Evolutionary conservation across 495 filamentous ascomycete genomes (phyloP).

Genomic region (Penicillium salamii): DNA sequence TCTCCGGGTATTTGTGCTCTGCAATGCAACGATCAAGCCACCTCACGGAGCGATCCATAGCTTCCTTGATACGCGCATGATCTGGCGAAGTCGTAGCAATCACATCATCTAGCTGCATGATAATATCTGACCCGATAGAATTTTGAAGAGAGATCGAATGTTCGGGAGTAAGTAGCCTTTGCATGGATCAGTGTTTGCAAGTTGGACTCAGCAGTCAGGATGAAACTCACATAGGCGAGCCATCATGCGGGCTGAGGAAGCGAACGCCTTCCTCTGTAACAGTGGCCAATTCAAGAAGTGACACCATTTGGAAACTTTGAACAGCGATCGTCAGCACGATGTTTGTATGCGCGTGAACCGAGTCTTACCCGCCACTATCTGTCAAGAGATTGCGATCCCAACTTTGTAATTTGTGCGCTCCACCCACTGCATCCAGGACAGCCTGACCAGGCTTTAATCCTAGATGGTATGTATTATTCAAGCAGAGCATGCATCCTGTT

Average conservation of each 20-base stretch:
- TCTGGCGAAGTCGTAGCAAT: slow-evolving; percentile 94
- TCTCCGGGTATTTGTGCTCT: slow-evolving; percentile 78
- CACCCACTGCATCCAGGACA: slow-evolving; percentile 79
- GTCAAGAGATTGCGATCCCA: slow-evolving; percentile 96
- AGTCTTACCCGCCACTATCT: slow-evolving; percentile 88
- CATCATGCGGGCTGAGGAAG: slow-evolving; percentile 92
- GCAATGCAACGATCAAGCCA: slow-evolving; percentile 97
- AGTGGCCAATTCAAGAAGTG: slow-evolving; percentile 85
- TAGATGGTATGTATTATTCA: slow-evolving; percentile 98
- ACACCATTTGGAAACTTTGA: slow-evolving; percentile 95
- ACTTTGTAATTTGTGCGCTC: slow-evolving; percentile 89
- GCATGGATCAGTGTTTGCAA: background rate
- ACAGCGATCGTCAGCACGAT: slow-evolving; percentile 9
- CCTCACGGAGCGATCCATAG: slow-evolving; percentile 94
- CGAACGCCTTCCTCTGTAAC: slow-evolving; percentile 95
- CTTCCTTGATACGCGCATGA: slow-evolving; percentile 78
- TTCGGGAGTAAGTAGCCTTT: slow-evolving; percentile 85
- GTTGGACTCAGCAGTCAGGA: background rate
- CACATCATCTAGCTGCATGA: slow-evolving; percentile 99
- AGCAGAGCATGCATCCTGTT: slow-evolving; percentile 83
- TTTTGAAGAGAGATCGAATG: slow-evolving; percentile 97
- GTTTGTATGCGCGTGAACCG: background rate
- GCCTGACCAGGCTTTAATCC: slow-evolving; percentile 92
- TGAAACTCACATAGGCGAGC: slow-evolving; percentile 72
- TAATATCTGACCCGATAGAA: slow-evolving; percentile 96